Evolutionary conservation across 73 alveolate genomes (phyloP), one percentile per base, ranked within the genome.

Genomic region (Urostyla sp.): DNA sequence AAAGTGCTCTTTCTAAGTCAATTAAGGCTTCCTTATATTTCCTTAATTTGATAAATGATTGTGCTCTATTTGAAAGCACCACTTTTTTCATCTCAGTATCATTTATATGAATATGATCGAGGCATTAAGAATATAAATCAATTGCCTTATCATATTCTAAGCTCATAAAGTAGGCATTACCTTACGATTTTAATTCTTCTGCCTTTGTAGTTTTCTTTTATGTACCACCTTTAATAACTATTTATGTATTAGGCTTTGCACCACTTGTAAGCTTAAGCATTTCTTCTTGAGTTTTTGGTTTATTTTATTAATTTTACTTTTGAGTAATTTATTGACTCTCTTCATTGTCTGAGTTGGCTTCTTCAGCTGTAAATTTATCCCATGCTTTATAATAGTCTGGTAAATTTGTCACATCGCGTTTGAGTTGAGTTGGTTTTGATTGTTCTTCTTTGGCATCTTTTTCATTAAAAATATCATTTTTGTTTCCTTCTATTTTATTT

Each of bases 331-430:
- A 28, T 11, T 54, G 18, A 30, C 67, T 59, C 50, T 38, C 40
- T 34, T 73, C 85, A 13, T 40, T 73, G 32, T 34, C 67, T 16
- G 30, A 13, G 7, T 44, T 63, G 10, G 50, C 59, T 26, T 74
- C 84, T 15, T 66, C 84, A 13, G 61, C 90, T 13, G 74, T 79
- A 63, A 80, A 87, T 13, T 73, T 67, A 45, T 87, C 95, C 95
- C 95, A 87, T 18, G 84, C 79, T 66, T 82, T 81, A 76, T 87
- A 87, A 45, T 87, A 87, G 27, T 69, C 73, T 53, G 77, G 83
- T 91, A 87, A 81, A 0, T 85, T 85, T 4, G 91, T 81, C 36
- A 72, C 83, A 72, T 87, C 95, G 20, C 95, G 18, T 49, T 81
- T 82, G 60, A 69, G 58, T n/a, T 75, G 20, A 0, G 16, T 13